A percentile compares a stretch with the other conserved stretches of the same genome.
Conservation (phyloP, 176 grass and related monocot genomes). For the Tuctoria greenei region DNA sequence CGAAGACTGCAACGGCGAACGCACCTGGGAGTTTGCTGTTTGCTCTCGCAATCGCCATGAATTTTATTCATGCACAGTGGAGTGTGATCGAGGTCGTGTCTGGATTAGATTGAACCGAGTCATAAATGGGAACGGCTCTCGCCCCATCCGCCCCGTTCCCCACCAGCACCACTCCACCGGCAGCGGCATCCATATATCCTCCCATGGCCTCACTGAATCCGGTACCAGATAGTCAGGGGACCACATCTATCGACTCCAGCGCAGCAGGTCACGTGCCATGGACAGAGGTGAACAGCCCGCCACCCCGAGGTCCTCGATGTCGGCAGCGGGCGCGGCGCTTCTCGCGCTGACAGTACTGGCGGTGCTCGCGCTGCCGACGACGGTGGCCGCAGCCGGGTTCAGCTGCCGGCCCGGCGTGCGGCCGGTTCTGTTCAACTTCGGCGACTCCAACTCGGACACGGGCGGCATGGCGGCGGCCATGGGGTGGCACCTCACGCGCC, state of each 20-base stretch:
- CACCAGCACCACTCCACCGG: too few relatives aligned
- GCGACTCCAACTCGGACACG: slow-evolving; percentile 94
- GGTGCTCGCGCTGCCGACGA: background rate
- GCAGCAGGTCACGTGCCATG: slow-evolving; percentile 19
- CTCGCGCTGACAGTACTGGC: background rate
- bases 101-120: background rate
- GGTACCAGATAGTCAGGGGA: background rate
- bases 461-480: slow-evolving; percentile 55
- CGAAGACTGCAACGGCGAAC: background rate
- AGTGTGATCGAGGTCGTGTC: background rate
- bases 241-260: background rate
- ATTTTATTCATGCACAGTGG: background rate
- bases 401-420: slow-evolving; percentile 34
- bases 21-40: too few relatives aligned
- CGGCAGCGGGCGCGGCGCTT: slow-evolving; percentile 12
- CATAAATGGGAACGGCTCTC: background rate
- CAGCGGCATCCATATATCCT: background rate
- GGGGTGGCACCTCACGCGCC: slow-evolving; percentile 47
- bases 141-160: background rate
- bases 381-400: background rate
- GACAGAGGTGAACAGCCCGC: slow-evolving; percentile 29
- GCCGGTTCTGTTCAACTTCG: slow-evolving; percentile 65
- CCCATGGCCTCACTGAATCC: slow-evolving; percentile 19
- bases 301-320: slow-evolving; percentile 26
- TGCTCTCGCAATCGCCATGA: background rate